These are phyloP conservation scores for Fonsecaea nubica DNA, from an alignment of 2,329 filamentous ascomycete species.

Conservation along the genomic window DNA sequence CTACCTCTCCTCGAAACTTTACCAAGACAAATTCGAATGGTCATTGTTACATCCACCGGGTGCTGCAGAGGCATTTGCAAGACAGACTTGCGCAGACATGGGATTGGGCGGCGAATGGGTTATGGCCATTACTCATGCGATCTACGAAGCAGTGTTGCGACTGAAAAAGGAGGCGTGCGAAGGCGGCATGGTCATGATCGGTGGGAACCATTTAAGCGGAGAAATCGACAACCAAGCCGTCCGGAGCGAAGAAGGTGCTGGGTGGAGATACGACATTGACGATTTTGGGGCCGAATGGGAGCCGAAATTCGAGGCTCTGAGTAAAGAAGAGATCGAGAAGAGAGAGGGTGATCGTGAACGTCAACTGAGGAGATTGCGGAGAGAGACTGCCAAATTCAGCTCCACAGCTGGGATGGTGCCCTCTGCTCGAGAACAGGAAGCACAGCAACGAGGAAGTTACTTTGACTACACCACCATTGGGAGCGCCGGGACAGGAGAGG, in stretches of 20 bases:
- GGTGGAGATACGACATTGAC: constrained; percentile 95
- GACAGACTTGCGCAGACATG: constrained; percentile 89
- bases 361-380: constrained; percentile 81
- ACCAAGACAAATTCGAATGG: constrained; percentile 98
- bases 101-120: constrained; percentile 92
- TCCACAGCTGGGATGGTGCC: constrained; percentile 77
- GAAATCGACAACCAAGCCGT: constrained; percentile 91
- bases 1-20: constrained; percentile 87
- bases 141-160: constrained; percentile 91
- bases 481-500: constrained; percentile 44
- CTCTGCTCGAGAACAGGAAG: constrained; percentile 68
- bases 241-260: constrained; percentile 75
- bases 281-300: constrained; percentile 85
- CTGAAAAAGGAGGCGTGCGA: constrained; percentile 97
- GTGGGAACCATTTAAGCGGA: constrained; percentile 55
- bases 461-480: constrained; percentile 61
- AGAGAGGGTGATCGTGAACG: constrained; percentile 92
- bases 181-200: constrained; percentile 79
- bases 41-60: constrained; percentile 90
- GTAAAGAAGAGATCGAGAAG: constrained; percentile 97
- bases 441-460: constrained; percentile 60
- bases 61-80: constrained; percentile 89
- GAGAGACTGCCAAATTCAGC: constrained; percentile 92
- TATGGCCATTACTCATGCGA: constrained; percentile 90
- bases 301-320: constrained; percentile 78